phyloP scores from a whole-genome alignment of 2,329 filamentous ascomycete genomes.

The Aspergillus carbonarius region DNA sequence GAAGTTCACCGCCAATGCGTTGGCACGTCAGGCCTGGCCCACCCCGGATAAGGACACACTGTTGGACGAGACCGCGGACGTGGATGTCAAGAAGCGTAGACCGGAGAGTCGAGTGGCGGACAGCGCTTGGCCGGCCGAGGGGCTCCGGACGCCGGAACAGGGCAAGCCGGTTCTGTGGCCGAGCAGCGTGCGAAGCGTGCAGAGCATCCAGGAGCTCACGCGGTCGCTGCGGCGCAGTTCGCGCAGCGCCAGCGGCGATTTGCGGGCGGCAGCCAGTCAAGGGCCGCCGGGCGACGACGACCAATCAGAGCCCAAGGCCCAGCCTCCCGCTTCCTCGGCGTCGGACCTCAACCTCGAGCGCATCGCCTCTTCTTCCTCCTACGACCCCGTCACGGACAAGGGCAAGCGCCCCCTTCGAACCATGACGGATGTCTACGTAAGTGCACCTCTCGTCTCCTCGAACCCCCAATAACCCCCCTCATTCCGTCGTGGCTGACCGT shows the following conservation, averaged over 20 bases:
- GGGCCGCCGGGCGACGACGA: constrained; percentile 33
- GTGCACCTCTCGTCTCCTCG: constrained; percentile 41
- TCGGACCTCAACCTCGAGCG: constrained; percentile 36
- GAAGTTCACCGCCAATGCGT: constrained; percentile 36
- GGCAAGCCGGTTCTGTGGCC: constrained; percentile 32
- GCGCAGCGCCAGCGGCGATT: constrained; percentile 62
- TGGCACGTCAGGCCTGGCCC: constrained; percentile 32
- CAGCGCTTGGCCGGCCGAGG: constrained; percentile 33
- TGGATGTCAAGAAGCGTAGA: constrained; percentile 30
- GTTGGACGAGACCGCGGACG: constrained; percentile 10
- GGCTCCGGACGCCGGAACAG: constrained; percentile 37
- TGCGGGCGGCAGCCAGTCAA: constrained; percentile 59
- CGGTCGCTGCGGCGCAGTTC: constrained; percentile 61
- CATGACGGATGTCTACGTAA: constrained; percentile 94
- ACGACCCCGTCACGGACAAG: constrained; percentile 80
- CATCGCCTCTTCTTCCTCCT: constrained; percentile 53
- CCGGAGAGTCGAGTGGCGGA: constrained; percentile 1
- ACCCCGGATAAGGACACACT: constrained; percentile 25
- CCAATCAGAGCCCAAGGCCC: constrained; percentile 26
- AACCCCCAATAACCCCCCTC: too few relatives aligned
- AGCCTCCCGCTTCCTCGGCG: constrained; percentile 27
- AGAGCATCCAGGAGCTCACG: constrained; percentile 48
- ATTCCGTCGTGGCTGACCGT: too few relatives aligned
- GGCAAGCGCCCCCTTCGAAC: constrained; percentile 78
- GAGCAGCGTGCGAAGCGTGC: constrained; percentile 54